phyloP scores from a whole-genome alignment of 208 protist genomes.

The Leishmania amazonensis region DNA sequence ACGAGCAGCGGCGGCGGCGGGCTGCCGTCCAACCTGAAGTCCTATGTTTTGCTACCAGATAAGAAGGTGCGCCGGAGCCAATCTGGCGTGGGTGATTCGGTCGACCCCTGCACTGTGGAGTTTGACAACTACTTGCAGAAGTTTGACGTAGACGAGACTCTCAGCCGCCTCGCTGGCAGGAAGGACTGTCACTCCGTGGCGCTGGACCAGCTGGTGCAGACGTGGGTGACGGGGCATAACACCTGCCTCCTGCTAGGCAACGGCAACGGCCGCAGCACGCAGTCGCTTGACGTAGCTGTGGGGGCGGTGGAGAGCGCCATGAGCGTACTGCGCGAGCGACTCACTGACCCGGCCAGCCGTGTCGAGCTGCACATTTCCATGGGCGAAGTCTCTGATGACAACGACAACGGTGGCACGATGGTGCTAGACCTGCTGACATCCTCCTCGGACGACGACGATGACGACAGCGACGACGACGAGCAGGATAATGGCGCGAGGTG shows the following conservation, averaged over 20 bases:
- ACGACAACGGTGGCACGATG: not conserved
- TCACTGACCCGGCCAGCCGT: slow-evolving; percentile 12
- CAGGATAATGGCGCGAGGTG: not conserved
- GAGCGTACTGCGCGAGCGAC: slow-evolving; percentile 8
- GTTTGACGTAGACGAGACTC: slow-evolving; percentile 28
- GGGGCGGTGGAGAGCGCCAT: slow-evolving; percentile 17
- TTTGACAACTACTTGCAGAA: slow-evolving; percentile 24
- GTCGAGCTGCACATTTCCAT: slow-evolving; percentile 23
- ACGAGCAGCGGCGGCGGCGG: not conserved
- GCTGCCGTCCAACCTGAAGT: not conserved
- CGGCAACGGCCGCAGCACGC: slow-evolving; percentile 25
- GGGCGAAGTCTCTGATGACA: slow-evolving; percentile 13
- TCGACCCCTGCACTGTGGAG: not conserved
- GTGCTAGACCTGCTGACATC: slow-evolving; percentile 14
- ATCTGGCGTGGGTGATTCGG: not conserved
- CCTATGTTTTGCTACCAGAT: slow-evolving; percentile 6
- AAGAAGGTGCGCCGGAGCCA: not conserved
- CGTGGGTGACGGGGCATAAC: slow-evolving; percentile 35
- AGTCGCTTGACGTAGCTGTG: slow-evolving; percentile 9
- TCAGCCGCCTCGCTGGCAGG: slow-evolving; percentile 25
- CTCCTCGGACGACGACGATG: not conserved
- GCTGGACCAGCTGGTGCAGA: slow-evolving; percentile 23
- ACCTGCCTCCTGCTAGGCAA: slow-evolving; percentile 31
- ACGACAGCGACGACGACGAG: not conserved
- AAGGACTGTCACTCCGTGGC: slow-evolving; percentile 22